Evolutionary conservation across 2,329 filamentous ascomycete genomes (phyloP), one percentile per base, ranked within the genome.

Genomic region (Cytospora leucostoma): DNA sequence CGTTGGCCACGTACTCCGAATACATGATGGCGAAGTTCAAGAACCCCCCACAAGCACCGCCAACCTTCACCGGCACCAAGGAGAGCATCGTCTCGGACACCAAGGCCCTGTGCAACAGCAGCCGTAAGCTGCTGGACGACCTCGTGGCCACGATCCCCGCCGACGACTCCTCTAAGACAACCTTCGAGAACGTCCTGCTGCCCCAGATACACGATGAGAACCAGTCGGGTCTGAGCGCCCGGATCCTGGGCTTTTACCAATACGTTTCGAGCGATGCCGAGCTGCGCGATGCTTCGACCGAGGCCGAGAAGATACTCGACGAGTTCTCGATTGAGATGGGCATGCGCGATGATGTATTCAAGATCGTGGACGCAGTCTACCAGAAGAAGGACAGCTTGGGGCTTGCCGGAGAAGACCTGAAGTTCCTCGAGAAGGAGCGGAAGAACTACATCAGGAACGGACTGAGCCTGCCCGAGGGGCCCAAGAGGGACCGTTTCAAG

Each of bases 311-410:
- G 76, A 78, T 92, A 66, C 84, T 92, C 78, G 86, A 91, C 70
- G 89, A 93, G 68, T 93, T 92, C 71, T 78, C 80, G 61, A 93
- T 94, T 68, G 91, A 95, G 77, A 85, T 87, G 61, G 84, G 82
- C 71, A 94, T 94, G 90, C 85, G 91, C 59, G 89, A 94, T 77
- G 91, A 95, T 69, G 84, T 93, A 65, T 95, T 91, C 80, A 80
- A 81, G 70, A 78, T 88, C 3, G 84, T 89, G 33, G 82, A 89
- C 54, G 82, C 83, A 33, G 80, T 83, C 40, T 85, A 81, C 69
- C 73, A 82, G 68, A 79, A 84, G 44, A 82, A 85, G 70, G 82
- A 84, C 68, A 78, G 82, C 66, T 75, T 80, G 51, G 71, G 79
- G 47, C 78, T 93, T 38, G 88, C 91, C 63, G 78, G 85, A 0